phyloP scores from a whole-genome alignment of 2,329 filamentous ascomycete species.

The Cladosporium sp. region DNA sequence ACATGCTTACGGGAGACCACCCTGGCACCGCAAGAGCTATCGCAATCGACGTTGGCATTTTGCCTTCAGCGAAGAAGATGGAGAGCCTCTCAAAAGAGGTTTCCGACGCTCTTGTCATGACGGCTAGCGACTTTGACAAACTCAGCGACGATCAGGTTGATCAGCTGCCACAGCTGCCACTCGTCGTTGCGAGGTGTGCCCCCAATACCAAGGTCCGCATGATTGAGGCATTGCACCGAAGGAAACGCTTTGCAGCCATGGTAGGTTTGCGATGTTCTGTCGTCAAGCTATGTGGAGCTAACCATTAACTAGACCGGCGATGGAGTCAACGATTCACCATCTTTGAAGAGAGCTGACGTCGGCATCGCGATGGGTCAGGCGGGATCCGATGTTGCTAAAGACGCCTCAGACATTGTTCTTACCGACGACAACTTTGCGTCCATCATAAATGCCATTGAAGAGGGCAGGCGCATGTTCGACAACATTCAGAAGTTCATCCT shows the following conservation, averaged over 20 bases:
- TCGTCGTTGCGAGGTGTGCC: slow-evolving; percentile 79
- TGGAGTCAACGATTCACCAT: slow-evolving; percentile 81
- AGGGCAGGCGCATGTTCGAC: slow-evolving; percentile 77
- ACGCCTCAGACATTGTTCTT: slow-evolving; percentile 75
- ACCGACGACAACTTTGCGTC: slow-evolving; percentile 86
- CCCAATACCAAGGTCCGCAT: slow-evolving; percentile 85
- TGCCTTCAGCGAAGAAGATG: slow-evolving; percentile 49
- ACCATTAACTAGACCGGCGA: slow-evolving; percentile 58
- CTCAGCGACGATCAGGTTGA: slow-evolving; percentile 72
- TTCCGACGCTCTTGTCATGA: slow-evolving; percentile 64
- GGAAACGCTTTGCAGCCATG: slow-evolving; percentile 75
- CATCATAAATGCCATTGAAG: slow-evolving; percentile 73
- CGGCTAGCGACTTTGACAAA: slow-evolving; percentile 56
- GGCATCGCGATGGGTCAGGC: slow-evolving; percentile 82
- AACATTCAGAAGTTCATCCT: slow-evolving; percentile 84
- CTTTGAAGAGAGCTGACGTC: slow-evolving; percentile 74
- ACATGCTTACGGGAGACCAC: slow-evolving; percentile 86
- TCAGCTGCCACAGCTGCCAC: slow-evolving; percentile 66
- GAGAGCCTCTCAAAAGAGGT: slow-evolving; percentile 55
- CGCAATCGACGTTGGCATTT: slow-evolving; percentile 72
- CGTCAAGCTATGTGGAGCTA: neutral
- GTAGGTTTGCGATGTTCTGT: neutral
- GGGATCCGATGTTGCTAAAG: slow-evolving; percentile 80
- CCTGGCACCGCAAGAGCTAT: slow-evolving; percentile 74
- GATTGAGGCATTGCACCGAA: slow-evolving; percentile 80